Evolutionary conservation across 2,329 filamentous ascomycete genomes (phyloP).

Genomic region (Penicillium sp.): DNA sequence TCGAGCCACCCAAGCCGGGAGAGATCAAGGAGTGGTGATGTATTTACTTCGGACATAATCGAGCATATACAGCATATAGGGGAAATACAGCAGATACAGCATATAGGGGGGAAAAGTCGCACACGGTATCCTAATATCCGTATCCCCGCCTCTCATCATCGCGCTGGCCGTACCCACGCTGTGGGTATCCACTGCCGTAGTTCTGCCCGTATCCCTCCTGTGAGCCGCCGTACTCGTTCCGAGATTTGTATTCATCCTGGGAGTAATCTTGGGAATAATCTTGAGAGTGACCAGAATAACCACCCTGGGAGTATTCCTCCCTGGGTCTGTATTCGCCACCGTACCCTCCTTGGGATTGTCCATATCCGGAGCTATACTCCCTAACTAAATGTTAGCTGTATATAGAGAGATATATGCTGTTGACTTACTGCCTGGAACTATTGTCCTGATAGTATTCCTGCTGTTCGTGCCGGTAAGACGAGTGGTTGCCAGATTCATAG

Average conservation of each 20-base stretch:
- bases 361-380: conserved; percentile 27
- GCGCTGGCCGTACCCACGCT: conserved; percentile 28
- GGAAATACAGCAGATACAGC: too few relatives aligned
- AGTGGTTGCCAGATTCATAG: conserved; percentile 26
- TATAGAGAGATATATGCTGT: background rate
- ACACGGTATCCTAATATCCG: conserved; percentile 20
- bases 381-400: conserved; percentile 23
- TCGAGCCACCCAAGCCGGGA: conserved; percentile 54
- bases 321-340: conserved; percentile 10
- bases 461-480: conserved; percentile 21
- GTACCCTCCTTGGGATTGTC: conserved; percentile 26
- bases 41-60: background rate
- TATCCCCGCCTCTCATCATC: conserved; percentile 26
- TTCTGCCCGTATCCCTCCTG: conserved; percentile 5
- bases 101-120: too few relatives aligned
- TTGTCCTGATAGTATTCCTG: conserved; percentile 19
- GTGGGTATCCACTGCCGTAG: conserved; percentile 23
- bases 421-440: conserved; percentile 30
- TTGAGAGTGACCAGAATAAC: background rate
- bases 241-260: conserved; percentile 25
- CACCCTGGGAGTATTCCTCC: conserved; percentile 2
- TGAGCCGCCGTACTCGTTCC: conserved; percentile 22
- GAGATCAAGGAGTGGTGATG: conserved; percentile 55
- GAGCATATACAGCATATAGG: background rate
- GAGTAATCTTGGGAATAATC: background rate